These are phyloP conservation scores for Suillus alpinus DNA, from an alignment of 768 basidiomycete genomes.

Conservation along the genomic window DNA sequence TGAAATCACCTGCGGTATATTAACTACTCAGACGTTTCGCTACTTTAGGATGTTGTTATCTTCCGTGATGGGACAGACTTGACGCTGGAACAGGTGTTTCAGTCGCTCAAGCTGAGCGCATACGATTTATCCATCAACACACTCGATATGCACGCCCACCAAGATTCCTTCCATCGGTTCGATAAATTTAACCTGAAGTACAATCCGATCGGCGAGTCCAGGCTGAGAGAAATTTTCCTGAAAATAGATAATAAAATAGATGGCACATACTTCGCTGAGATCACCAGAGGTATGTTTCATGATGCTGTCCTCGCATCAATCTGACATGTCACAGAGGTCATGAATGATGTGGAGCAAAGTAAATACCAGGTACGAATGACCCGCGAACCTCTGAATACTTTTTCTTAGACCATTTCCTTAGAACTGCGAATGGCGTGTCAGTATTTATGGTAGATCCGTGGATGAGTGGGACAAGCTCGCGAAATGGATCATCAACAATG, in stretches of 20 bases:
- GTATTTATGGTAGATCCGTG: conserved; percentile 81
- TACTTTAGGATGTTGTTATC: conserved; percentile 84
- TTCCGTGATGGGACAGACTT: conserved; percentile 89
- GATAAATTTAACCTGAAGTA: conserved; percentile 99
- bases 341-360: conserved; percentile 96
- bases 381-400: neutral
- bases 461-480: conserved; percentile 99
- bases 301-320: neutral
- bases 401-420: conserved; percentile 25
- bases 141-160: conserved; percentile 98
- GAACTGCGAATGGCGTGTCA: conserved; percentile 97
- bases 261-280: conserved; percentile 90
- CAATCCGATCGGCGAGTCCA: conserved; percentile 93
- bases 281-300: conserved; percentile 70
- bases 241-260: conserved; percentile 96
- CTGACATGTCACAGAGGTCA: conserved; percentile 64
- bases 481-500: conserved; percentile 93
- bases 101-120: conserved; percentile 90
- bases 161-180: conserved; percentile 97
- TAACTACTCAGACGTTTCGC: neutral
- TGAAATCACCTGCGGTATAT: neutral
- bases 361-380: conserved; percentile 81
- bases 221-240: conserved; percentile 93
- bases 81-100: conserved; percentile 91
- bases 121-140: conserved; percentile 99